phyloP scores from a whole-genome alignment of 1,284 basidiomycete species.

The Taiwanofungus camphoratus region DNA sequence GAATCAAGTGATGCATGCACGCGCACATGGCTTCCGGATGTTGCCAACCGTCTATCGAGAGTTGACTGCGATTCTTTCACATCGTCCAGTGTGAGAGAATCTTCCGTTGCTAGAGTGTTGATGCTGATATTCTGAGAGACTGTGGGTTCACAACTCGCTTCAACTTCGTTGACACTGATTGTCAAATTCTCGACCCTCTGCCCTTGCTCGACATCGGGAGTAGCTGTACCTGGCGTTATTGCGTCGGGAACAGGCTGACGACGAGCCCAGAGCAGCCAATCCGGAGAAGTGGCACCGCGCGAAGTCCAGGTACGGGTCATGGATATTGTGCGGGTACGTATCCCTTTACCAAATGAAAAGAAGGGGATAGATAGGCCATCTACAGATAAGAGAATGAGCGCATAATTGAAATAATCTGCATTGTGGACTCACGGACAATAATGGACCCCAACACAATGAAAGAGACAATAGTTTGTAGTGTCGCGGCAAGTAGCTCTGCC shows the following conservation, averaged over 20 bases:
- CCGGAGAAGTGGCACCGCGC: constrained; percentile 28
- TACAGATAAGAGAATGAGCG: constrained; percentile 21
- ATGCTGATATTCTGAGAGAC: neutral
- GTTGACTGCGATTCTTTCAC: too few species aligned
- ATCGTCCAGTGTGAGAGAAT: neutral
- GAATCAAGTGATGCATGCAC: neutral
- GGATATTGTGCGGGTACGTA: constrained; percentile 51
- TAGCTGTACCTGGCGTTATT: constrained; percentile 8
- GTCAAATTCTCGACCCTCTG: neutral
- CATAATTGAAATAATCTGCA: neutral
- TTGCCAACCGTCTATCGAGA: neutral
- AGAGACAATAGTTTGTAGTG: constrained; percentile 74
- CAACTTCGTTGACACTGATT: neutral
- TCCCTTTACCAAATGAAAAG: constrained; percentile 67
- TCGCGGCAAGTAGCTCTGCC: constrained; percentile 63
- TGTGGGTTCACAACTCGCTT: neutral
- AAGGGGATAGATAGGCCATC: constrained; percentile 88
- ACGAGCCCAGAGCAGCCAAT: constrained; percentile 44
- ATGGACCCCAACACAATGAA: constrained; percentile 85
- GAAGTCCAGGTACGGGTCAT: constrained; percentile 28
- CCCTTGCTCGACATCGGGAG: constrained; percentile 14
- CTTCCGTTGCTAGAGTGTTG: neutral
- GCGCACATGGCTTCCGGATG: neutral
- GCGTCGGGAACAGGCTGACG: constrained; percentile 20
- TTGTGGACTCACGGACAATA: constrained; percentile 53